Base-by-base conservation (phyloP, 257 asterid species). In the Lycium ferocissimum region DNA sequence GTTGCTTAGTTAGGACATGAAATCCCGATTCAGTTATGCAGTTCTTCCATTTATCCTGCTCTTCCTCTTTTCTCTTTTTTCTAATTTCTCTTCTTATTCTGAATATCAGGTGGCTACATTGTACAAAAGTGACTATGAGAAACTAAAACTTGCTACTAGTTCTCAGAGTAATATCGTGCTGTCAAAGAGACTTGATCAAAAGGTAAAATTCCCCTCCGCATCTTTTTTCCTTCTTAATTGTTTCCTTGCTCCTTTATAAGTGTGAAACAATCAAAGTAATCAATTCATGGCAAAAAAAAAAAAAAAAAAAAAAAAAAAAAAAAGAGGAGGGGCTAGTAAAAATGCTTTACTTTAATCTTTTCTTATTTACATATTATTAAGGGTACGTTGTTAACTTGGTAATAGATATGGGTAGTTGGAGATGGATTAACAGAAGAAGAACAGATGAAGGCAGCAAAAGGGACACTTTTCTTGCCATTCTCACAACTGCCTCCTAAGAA, bases 381-480 rank as follows among this genome's bases (percentile, higher is more conserved):
- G 37, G 33, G 15, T 43, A 26, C 1, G 33, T 26, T 43, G 58
- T 43, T 43, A 49, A 26, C 40, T 5, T 35, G 11, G 57, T 86
- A 81, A 83, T 85, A 95, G 98, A 88, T 71, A 83, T 92, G 98
- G 98, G 13, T 95, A 80, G 95, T 95, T 62, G 98, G 97, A 85
- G 98, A 92, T 13, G 98, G 95, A 22, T 85, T 95, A 45, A 91
- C 87, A 0, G 94, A 91, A 75, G 91, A 85, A n/a, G 95, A 94
- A 38, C 97, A 93, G 65, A 54, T 69, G 0, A 94, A 86, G 87
- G 99, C 97, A 37, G 54, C 92, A 18, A 93, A 95, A 85, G 98
- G 97, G 73, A 90, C 94, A 56, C 4, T 86, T 13, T 95, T 94
- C 89, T 88, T 95, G 81, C 97, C 99, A 5, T 95, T 91, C 89